Evolutionary conservation across 257 asterid genomes (phyloP).

Genomic region (Fraxinus excelsior): DNA sequence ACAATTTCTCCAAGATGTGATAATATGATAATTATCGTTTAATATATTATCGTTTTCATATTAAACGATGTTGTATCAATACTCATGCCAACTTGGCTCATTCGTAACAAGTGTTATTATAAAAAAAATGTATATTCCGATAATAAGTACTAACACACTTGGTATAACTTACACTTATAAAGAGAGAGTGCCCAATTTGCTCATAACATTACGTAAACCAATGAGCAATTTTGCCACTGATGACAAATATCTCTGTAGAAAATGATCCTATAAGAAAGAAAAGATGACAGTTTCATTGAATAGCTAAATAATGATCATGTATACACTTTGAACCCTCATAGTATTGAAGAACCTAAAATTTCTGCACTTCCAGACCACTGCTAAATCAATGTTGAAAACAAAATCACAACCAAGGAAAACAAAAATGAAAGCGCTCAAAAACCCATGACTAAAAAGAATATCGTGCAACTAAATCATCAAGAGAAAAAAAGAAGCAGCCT

Average conservation of each 20-base stretch:
- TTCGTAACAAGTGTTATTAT: no score
- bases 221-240: background rate
- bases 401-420: slow-evolving; percentile 16
- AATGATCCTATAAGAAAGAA: background rate
- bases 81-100: no score
- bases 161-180: no score
- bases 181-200: no score
- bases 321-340: slow-evolving; percentile 49
- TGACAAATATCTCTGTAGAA: background rate
- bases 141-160: no score
- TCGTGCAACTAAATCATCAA: slow-evolving; percentile 36
- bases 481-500: slow-evolving; percentile 11
- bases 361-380: slow-evolving; percentile 41
- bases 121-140: no score
- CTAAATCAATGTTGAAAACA: slow-evolving; percentile 27
- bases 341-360: slow-evolving; percentile 33
- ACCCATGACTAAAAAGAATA: slow-evolving; percentile 41
- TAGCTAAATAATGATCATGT: slow-evolving; percentile 49
- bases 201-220: no score
- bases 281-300: slow-evolving; percentile 52
- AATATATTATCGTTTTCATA: no score
- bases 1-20: no score
- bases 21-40: no score
- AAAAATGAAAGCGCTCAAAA: slow-evolving; percentile 46
- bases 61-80: no score